Evolutionary conservation across 768 basidiomycete genomes (phyloP), one percentile per base, ranked within the genome.

Genomic region (Lactarius pseudohatsudake): DNA sequence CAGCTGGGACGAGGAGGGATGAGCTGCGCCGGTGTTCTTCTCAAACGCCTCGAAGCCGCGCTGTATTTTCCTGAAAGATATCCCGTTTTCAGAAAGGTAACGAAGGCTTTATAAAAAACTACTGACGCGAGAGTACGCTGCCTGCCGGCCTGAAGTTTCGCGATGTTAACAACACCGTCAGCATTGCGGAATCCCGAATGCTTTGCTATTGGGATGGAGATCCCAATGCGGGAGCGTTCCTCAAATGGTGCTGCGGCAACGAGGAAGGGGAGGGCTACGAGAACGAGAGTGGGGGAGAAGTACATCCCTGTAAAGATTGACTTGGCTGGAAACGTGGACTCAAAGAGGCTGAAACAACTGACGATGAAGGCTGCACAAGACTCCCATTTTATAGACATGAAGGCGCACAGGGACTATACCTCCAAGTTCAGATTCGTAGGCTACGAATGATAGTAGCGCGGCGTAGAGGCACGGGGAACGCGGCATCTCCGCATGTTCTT

Each of bases 11-110:
- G 54, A 63, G 15, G 53, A 50, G 8, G 70, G 65, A 22, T 71
- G 65, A 10, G 28, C 18, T 9, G 40, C 22, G 9, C 70, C 70
- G 9, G 69, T 71, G 47, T 70, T 71, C 47, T 11, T 63, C 50
- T 70, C 56, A 36, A 53, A 67, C 34, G 61, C 36, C 9, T 15
- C 41, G 28, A 67, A 66, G 22, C 69, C 70, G 1, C 30, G 26
- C 15, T 61, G 58, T 13, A 70, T 62, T 47, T 70, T 71, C 7
- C 70, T 71, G 60, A 13, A 36, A 22, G 56, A 2, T 26, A 40
- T 30, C 10, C 22, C 1, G 11, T 22, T n/a, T 22, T 50, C 22
- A 50, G 53, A 32, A 20, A 15, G 34, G 20, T 45, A n/a, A 9
- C 18, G 22, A 36, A 18, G 3, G 43, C 22, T 3, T 36, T 9